These are phyloP conservation scores for Phoenix roebelenii DNA, from an alignment of 176 grass and related monocot species.

Conservation along the genomic window DNA sequence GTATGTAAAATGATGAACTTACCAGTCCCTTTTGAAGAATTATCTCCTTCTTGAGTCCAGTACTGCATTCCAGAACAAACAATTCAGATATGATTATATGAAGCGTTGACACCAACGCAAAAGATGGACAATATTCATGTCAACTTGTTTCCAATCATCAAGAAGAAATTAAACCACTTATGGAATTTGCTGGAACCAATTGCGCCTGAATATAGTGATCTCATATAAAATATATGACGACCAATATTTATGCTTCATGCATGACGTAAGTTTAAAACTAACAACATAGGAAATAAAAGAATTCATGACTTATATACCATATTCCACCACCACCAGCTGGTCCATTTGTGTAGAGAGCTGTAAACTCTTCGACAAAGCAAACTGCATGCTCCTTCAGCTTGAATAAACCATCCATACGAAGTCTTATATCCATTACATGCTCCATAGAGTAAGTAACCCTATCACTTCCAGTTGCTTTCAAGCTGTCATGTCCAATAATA, in stretches of 20 bases:
- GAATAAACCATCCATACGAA: conserved; percentile 91
- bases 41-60: conserved; percentile 60
- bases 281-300: no score
- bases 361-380: conserved; percentile 74
- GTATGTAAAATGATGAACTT: conserved; percentile 1
- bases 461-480: conserved; percentile 47
- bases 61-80: conserved; percentile 45
- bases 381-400: conserved; percentile 62
- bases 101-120: no score
- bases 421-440: conserved; percentile 54
- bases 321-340: conserved; percentile 90
- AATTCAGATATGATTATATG: conserved; percentile 20
- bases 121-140: no score
- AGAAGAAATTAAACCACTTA: not conserved
- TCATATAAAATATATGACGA: no score
- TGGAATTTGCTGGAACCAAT: no score
- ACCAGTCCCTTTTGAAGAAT: conserved; percentile 76
- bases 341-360: conserved; percentile 88
- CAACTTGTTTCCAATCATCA: not conserved
- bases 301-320: conserved; percentile 25
- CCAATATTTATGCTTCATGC: no score
- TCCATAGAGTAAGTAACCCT: conserved; percentile 21
- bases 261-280: no score
- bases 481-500: conserved; percentile 65
- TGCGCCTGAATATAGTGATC: no score